Evolutionary conservation across 2,329 filamentous ascomycete genomes (phyloP).

Genomic region (Pseudogymnoascus sp.): DNA sequence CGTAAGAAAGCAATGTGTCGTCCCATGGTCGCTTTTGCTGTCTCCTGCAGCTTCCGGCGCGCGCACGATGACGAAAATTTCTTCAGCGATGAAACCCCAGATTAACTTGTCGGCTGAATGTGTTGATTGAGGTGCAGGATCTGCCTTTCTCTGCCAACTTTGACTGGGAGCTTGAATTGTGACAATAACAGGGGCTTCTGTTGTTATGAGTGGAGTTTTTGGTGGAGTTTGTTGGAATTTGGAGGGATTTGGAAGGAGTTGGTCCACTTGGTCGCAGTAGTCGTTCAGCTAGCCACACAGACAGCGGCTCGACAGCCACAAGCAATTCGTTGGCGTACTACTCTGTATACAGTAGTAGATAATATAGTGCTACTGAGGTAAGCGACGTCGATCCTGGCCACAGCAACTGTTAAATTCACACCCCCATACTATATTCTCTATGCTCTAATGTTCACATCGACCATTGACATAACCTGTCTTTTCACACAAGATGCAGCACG

Average conservation of each 20-base stretch:
- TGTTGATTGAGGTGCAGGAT: background rate
- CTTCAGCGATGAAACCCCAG: background rate
- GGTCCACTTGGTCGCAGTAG: background rate
- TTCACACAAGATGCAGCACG: no score
- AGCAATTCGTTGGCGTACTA: background rate
- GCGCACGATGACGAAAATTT: background rate
- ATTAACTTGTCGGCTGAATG: background rate
- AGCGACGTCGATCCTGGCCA: background rate
- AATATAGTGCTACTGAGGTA: background rate
- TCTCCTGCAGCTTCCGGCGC: background rate
- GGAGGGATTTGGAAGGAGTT: no score
- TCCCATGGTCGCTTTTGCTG: background rate
- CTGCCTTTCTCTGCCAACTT: background rate
- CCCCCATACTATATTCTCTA: background rate
- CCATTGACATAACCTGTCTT: background rate
- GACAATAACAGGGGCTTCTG: background rate
- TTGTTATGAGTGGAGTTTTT: background rate
- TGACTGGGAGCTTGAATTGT: background rate
- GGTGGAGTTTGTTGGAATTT: no score
- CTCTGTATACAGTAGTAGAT: no score
- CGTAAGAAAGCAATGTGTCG: background rate
- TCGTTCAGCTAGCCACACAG: background rate
- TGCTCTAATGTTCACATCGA: background rate
- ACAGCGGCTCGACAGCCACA: background rate
- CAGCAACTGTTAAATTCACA: background rate